These are phyloP conservation scores for Zymoseptoria ardabiliae DNA, from an alignment of 2,329 filamentous ascomycete species.

Conservation along the genomic window DNA sequence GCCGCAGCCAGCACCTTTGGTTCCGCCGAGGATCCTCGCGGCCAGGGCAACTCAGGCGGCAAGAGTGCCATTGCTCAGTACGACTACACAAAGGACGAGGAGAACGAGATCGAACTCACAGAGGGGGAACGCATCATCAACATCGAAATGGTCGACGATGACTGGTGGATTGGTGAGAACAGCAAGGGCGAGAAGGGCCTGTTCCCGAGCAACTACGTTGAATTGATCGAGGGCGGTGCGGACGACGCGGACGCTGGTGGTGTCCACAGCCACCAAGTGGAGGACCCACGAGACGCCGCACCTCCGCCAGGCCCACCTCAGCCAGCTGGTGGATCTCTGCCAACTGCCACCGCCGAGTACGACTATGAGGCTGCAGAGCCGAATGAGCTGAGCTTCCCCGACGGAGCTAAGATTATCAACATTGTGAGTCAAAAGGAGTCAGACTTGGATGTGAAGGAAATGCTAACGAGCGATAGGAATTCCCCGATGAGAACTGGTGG, in stretches of 20 bases:
- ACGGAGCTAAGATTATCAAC: constrained; percentile 72
- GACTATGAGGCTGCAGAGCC: constrained; percentile 97
- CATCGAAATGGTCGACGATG: constrained; percentile 95
- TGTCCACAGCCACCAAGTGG: constrained; percentile 34
- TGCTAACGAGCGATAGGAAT: constrained; percentile 54
- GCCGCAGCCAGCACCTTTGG: constrained; percentile 41
- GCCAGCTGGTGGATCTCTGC: constrained; percentile 37
- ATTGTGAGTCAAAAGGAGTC: constrained; percentile 51
- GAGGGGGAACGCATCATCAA: constrained; percentile 85
- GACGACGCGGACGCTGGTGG: constrained; percentile 36
- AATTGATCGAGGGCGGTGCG: constrained; percentile 56
- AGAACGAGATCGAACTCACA: constrained; percentile 86
- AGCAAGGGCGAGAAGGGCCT: constrained; percentile 73
- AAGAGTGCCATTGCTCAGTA: constrained; percentile 76
- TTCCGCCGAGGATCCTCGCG: constrained; percentile 33
- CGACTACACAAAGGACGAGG: constrained; percentile 95
- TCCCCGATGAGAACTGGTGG: constrained; percentile 99
- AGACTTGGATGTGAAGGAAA: background rate
- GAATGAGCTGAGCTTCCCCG: constrained; percentile 79
- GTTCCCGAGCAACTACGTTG: constrained; percentile 97
- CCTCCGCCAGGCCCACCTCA: constrained; percentile 23
- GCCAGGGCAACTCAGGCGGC: constrained; percentile 43
- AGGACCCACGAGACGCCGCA: constrained; percentile 3
- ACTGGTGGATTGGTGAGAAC: constrained; percentile 99
- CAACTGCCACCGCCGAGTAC: constrained; percentile 72